Conservation (phyloP, 2,329 filamentous ascomycete genomes). For the Biscogniauxia mediterranea region DNA sequence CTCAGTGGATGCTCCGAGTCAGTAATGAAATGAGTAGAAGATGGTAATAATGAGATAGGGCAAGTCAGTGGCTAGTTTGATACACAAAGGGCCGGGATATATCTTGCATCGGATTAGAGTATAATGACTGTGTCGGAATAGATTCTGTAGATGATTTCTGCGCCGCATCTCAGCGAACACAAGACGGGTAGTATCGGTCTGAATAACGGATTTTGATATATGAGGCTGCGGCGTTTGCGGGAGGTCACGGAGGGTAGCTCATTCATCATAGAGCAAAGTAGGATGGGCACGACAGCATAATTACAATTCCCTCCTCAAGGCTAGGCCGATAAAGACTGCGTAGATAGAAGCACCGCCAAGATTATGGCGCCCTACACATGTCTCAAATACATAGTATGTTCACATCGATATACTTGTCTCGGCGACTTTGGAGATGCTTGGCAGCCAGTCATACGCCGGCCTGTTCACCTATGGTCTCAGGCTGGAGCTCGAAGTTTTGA, state of each 20-base stretch:
- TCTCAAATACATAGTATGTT: background rate
- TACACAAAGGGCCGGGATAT: background rate
- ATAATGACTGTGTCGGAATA: background rate
- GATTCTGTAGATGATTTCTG: background rate
- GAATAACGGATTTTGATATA: background rate
- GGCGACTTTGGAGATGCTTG: background rate
- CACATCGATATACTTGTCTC: background rate
- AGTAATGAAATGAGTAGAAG: background rate
- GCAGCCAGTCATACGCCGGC: background rate
- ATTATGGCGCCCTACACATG: background rate
- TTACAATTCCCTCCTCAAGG: background rate
- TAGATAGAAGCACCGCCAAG: background rate
- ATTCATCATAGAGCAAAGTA: background rate
- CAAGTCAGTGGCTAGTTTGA: background rate
- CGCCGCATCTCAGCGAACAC: background rate
- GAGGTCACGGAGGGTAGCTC: background rate
- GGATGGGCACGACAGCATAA: background rate
- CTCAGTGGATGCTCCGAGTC: conserved; percentile 29
- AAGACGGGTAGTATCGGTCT: background rate
- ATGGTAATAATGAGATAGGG: background rate
- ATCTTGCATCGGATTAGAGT: background rate
- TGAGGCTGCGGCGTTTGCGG: background rate
- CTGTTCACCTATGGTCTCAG: background rate
- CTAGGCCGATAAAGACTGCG: background rate
- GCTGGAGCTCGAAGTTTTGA: too few species aligned